Base-by-base conservation (phyloP, 2,329 filamentous ascomycete species). In the Alternaria longipes region DNA sequence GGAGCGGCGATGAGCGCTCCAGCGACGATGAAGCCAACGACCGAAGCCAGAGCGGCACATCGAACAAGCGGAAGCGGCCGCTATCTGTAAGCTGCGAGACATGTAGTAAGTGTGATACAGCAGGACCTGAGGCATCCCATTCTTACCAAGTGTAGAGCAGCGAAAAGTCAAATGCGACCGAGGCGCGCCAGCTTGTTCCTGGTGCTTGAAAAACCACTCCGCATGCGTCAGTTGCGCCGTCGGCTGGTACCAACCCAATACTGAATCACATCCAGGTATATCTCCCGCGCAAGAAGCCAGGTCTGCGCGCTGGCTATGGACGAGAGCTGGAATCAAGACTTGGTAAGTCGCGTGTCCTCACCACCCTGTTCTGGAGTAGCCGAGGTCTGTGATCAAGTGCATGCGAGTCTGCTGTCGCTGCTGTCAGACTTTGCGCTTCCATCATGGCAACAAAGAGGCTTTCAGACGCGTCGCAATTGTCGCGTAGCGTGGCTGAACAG, bases 121-220 rank as follows among this genome's bases (percentile, higher is more conserved):
- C 16, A 16, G 36, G 9, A 32, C 45, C 40, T 18, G 46, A 55
- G 46, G 54, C 47, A 8, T 32, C 2, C 8, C 18, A 24, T 47
- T n/a, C 38, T 55, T 5, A 55, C 26, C n/a, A 20, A 41, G 0
- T 34, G 22, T 18, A 56, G 53, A 94, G 79, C 89, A 91, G 78
- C 84, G 91, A 81, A 94, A 94, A 84, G 91, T 92, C 54, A 80
- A 80, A 80, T 81, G 78, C 78, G 91, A 94, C 78, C 87, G 91
- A 36, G 89, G 88, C 5, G 90, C 92, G 70, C 91, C 91, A 2
- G 87, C 88, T n/a, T 91, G 89, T 44, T 89, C 89, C 22, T 91
- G 89, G 89, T 92, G 89, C 74, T 79, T 86, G 51, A 86, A 89
- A 52, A 90, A 91, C 76, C 85, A 85, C 59, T 86, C 90, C 65